Conservation (phyloP, 2,329 filamentous ascomycete genomes). For the Akanthomyces uredinophilus region DNA sequence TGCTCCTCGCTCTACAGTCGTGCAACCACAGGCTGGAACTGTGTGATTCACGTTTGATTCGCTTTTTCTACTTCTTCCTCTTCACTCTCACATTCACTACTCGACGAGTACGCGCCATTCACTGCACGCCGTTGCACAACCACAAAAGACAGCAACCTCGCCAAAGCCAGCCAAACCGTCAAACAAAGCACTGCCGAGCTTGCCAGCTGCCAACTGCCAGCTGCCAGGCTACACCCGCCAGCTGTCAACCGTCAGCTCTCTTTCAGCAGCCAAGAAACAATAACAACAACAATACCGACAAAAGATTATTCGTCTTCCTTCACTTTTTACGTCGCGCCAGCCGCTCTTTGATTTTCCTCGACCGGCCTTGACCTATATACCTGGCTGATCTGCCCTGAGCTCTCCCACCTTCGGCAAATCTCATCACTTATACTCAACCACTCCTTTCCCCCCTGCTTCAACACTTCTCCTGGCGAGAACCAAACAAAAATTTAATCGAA, state of each 20-base stretch:
- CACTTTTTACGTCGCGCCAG: not conserved
- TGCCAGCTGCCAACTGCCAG: constrained; percentile 10
- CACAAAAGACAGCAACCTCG: not conserved
- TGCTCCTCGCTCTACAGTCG: not conserved
- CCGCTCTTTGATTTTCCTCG: not conserved
- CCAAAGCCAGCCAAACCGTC: not conserved
- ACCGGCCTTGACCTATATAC: not conserved
- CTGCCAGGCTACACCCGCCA: not conserved
- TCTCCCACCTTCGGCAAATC: not conserved
- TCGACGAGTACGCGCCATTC: not conserved
- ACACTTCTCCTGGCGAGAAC: constrained; percentile 8
- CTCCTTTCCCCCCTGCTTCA: not conserved
- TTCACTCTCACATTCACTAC: not conserved
- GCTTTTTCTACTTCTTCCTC: not conserved
- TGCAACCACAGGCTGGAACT: constrained; percentile 14
- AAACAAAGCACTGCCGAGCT: not conserved
- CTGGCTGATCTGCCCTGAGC: not conserved
- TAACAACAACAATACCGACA: constrained; percentile 1
- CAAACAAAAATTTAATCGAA: not conserved
- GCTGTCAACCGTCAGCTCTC: constrained; percentile 1
- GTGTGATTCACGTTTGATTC: constrained; percentile 7
- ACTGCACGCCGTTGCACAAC: not conserved
- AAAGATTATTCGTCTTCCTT: not conserved
- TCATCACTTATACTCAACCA: not conserved
- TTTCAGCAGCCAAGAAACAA: not conserved